These are phyloP conservation scores for Rhizophora apiculata DNA, from an alignment of 345 rosid species.

Conservation along the genomic window DNA sequence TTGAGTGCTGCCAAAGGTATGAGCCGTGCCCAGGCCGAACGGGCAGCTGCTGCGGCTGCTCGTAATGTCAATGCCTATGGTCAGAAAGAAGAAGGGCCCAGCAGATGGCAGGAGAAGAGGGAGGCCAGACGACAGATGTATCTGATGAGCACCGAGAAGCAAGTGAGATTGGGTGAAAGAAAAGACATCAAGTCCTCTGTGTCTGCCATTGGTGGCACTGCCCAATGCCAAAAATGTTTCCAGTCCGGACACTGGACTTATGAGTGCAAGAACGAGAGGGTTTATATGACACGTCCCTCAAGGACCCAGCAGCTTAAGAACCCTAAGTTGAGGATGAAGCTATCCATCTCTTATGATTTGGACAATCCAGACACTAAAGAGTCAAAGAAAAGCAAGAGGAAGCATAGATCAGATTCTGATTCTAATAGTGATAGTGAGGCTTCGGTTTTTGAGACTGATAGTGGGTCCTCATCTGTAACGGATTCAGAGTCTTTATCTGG, in stretches of 20 bases:
- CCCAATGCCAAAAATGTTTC: constrained; percentile 90
- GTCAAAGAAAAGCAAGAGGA: constrained; percentile 82
- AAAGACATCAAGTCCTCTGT: constrained; percentile 63
- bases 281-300: constrained; percentile 85
- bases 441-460: constrained; percentile 81
- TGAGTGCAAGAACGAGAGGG: constrained; percentile 91
- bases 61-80: constrained; percentile 96
- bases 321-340: constrained; percentile 69
- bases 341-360: constrained; percentile 50
- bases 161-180: constrained; percentile 83
- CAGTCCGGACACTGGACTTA: constrained; percentile 96
- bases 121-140: constrained; percentile 97
- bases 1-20: constrained; percentile 82
- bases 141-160: constrained; percentile 97
- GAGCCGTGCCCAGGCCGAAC: constrained; percentile 96
- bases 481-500: constrained; percentile 59
- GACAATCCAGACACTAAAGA: constrained; percentile 44
- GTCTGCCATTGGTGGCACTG: constrained; percentile 41
- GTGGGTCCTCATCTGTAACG: constrained; percentile 54
- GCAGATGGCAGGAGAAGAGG: constrained; percentile 98
- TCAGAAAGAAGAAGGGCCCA: constrained; percentile 98
- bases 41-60: constrained; percentile 92
- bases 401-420: constrained; percentile 59
- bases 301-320: constrained; percentile 94
- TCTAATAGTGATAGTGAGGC: constrained; percentile 82